phyloP scores from a whole-genome alignment of 192 early-diverging fungal genomes.

The Helicostylum pulchrum region DNA sequence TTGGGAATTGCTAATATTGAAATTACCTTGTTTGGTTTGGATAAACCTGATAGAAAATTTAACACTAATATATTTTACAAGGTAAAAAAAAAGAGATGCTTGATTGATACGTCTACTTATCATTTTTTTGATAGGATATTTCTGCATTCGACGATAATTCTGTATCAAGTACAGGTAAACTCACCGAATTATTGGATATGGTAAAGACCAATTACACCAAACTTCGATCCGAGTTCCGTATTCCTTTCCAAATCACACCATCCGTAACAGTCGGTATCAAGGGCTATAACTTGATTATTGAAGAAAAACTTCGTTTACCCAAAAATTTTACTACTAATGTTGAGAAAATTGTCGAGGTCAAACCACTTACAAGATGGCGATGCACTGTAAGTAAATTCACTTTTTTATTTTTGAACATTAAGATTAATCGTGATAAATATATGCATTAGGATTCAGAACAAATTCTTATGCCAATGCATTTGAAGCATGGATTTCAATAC shows the following conservation, averaged over 20 bases:
- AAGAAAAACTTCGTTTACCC: constrained; percentile 45
- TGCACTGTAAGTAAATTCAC: constrained; percentile 51
- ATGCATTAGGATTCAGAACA: constrained; percentile 46
- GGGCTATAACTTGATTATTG: constrained; percentile 58
- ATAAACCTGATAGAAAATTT: constrained; percentile 47
- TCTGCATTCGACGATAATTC: neutral
- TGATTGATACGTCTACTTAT: neutral
- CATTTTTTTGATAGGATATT: neutral
- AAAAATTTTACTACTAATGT: constrained; percentile 49
- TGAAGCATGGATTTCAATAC: constrained; percentile 67
- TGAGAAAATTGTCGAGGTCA: constrained; percentile 51
- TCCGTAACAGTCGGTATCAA: constrained; percentile 65
- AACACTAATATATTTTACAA: constrained; percentile 56
- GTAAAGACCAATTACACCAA: constrained; percentile 62
- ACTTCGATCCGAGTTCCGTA: constrained; percentile 54
- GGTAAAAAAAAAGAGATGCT: constrained; percentile 33
- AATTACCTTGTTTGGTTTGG: constrained; percentile 62
- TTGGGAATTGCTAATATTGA: constrained; percentile 53
- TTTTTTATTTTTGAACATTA: neutral
- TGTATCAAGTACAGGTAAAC: constrained; percentile 26
- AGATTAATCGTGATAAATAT: constrained; percentile 15
- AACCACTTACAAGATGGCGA: constrained; percentile 53
- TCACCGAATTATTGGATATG: constrained; percentile 47
- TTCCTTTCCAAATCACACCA: constrained; percentile 60
- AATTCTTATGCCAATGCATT: constrained; percentile 47